Conservation (phyloP, 306 rosid species). For the Castanea mollissima region DNA sequence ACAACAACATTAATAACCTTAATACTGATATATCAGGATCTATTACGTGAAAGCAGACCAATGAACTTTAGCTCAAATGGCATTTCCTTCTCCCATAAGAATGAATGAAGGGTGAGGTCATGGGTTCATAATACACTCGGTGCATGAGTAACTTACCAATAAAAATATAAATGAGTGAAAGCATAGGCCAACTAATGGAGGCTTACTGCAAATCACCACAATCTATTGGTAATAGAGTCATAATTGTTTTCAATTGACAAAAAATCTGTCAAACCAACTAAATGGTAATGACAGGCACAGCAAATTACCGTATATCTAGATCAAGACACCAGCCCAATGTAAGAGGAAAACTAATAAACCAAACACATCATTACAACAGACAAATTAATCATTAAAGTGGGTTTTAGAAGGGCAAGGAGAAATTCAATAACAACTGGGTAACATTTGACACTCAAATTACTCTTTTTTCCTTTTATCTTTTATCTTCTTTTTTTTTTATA, state of each 20-base stretch:
- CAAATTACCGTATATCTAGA: neutral
- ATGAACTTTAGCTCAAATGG: too few species aligned
- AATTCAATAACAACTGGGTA: neutral
- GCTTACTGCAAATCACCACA: neutral
- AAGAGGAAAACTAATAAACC: neutral
- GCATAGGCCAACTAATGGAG: neutral
- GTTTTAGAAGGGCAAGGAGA: neutral
- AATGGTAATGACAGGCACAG: neutral
- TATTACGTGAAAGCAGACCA: neutral
- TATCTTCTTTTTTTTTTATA: neutral
- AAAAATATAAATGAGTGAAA: neutral
- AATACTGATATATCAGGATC: neutral
- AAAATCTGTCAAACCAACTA: neutral
- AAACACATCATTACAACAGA: neutral
- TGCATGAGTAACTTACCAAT: too few species aligned
- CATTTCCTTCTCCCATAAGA: too few species aligned
- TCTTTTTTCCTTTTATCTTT: too few species aligned
- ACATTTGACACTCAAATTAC: neutral
- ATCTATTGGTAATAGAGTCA: neutral
- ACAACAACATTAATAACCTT: neutral
- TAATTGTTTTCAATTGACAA: neutral
- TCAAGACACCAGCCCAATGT: neutral
- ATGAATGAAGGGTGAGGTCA: too few species aligned
- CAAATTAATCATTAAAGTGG: neutral
- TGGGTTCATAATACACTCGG: too few species aligned